These are phyloP conservation scores for Candida tropicalis DNA, from an alignment of 1,139 yeast genomes.

Conservation along the genomic window DNA sequence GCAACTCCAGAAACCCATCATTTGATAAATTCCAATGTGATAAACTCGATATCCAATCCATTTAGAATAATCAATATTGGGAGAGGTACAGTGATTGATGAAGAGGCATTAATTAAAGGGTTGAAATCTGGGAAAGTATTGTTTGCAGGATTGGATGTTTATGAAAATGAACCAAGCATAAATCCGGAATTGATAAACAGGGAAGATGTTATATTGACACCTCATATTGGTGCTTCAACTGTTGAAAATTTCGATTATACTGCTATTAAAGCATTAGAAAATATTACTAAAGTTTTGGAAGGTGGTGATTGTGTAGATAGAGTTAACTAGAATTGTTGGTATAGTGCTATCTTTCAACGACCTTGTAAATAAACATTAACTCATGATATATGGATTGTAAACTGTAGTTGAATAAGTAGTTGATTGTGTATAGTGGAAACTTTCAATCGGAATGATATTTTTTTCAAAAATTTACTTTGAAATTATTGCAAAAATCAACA, in stretches of 20 bases:
- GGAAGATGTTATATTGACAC: slow-evolving; percentile 69
- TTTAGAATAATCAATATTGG: slow-evolving; percentile 78
- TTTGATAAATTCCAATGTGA: slow-evolving; percentile 51
- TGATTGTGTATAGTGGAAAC: no score
- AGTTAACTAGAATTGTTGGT: no score
- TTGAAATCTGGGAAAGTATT: slow-evolving; percentile 66
- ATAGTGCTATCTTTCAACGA: no score
- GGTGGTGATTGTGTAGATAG: slow-evolving; percentile 35
- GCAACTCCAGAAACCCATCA: slow-evolving; percentile 60
- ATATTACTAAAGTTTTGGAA: slow-evolving; percentile 43
- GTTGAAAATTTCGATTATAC: slow-evolving; percentile 51
- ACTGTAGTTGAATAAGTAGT: no score
- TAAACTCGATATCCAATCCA: slow-evolving; percentile 51
- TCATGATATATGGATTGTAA: no score
- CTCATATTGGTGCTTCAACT: slow-evolving; percentile 80
- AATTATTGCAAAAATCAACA: no score
- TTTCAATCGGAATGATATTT: no score
- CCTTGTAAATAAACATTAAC: no score
- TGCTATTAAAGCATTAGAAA: slow-evolving; percentile 47
- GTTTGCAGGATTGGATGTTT: slow-evolving; percentile 83
- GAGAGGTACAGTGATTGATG: slow-evolving; percentile 74
- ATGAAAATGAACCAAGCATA: slow-evolving; percentile 65
- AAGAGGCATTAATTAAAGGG: slow-evolving; percentile 69
- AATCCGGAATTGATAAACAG: slow-evolving; percentile 55
- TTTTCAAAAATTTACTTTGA: no score